A percentile compares a stretch with the other conserved stretches of the same genome.
Conservation (phyloP, 202 grass and related monocot genomes). For the Bolboschoenoplectus hybrid region DNA sequence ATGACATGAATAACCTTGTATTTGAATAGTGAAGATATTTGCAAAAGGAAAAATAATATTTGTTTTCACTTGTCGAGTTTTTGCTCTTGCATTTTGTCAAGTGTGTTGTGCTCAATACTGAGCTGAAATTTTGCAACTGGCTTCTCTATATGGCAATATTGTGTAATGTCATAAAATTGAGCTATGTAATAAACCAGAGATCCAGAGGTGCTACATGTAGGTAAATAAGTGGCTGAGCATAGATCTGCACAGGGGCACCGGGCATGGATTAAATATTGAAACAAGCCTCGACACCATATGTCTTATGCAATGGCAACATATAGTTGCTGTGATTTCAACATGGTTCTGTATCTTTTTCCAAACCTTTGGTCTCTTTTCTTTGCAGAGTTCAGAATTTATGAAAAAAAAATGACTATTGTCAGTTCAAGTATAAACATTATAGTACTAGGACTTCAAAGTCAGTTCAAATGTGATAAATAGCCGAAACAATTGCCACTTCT, state of each 20-base stretch:
- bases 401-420: neutral
- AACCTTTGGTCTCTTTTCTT: neutral
- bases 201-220: neutral
- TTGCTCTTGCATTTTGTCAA: neutral
- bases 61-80: neutral
- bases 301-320: neutral
- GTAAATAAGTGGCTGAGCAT: neutral
- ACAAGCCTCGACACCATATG: neutral
- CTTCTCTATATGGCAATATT: neutral
- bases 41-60: neutral
- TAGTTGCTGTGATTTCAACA: neutral
- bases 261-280: neutral
- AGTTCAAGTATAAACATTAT: neutral
- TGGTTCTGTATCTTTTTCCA: neutral
- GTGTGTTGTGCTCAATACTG: neutral
- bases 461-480: neutral
- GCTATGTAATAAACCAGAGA: neutral
- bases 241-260: neutral
- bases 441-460: neutral
- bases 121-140: neutral
- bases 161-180: neutral
- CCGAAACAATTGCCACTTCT: neutral
- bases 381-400: neutral
- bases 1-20: neutral
- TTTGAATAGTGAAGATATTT: neutral